phyloP scores from a whole-genome alignment of 371 early-diverging fungal genomes.

The Lichtheimia hyalospora region DNA sequence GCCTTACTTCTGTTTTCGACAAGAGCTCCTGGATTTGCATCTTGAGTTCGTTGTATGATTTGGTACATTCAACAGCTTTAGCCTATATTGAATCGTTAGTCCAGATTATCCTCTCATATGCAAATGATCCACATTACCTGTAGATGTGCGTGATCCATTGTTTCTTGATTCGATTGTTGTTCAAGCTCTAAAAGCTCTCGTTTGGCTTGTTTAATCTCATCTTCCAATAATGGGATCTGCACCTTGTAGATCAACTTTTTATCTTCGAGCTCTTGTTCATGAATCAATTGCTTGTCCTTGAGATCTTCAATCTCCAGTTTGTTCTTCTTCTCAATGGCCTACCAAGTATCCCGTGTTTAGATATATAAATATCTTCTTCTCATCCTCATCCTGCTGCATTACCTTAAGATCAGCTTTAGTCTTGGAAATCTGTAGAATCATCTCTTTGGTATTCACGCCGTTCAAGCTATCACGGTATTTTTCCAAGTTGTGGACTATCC shows the following conservation, averaged over 20 bases:
- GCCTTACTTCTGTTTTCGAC: too few relatives aligned
- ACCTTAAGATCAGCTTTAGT: constrained; percentile 29
- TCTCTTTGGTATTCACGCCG: constrained; percentile 30
- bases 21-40: too few relatives aligned
- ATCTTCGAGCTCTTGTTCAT: constrained; percentile 34
- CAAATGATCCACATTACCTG: background rate
- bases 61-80: too few relatives aligned
- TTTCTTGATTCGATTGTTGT: constrained; percentile 15
- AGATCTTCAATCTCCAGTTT: constrained; percentile 21
- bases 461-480: constrained; percentile 27
- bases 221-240: constrained; percentile 20
- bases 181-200: constrained; percentile 10
- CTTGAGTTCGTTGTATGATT: too few relatives aligned
- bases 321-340: constrained; percentile 22
- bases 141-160: constrained; percentile 1
- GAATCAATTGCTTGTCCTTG: constrained; percentile 32
- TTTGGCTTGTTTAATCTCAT: constrained; percentile 24
- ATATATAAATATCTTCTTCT: background rate
- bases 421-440: constrained; percentile 22
- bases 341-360: background rate
- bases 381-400: background rate
- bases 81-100: too few relatives aligned
- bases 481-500: constrained; percentile 24
- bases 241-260: constrained; percentile 27
- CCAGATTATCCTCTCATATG: too few relatives aligned